These are phyloP conservation scores for Vaccinium vitisidaea DNA, from an alignment of 148 eudicot species.

Conservation along the genomic window DNA sequence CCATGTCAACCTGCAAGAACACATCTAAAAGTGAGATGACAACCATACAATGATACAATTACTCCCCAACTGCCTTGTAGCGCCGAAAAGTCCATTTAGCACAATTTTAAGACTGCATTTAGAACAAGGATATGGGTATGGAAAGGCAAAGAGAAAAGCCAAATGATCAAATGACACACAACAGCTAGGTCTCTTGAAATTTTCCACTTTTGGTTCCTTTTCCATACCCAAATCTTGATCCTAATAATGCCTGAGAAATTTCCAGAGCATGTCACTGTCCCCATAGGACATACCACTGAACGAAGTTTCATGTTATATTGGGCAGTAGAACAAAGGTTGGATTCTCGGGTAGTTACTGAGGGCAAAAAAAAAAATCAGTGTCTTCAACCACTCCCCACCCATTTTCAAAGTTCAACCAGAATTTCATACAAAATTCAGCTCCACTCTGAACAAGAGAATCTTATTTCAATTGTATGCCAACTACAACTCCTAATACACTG, in stretches of 20 bases:
- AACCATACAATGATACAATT: background rate
- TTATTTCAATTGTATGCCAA: background rate
- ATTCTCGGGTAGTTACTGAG: background rate
- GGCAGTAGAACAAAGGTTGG: background rate
- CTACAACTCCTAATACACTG: background rate
- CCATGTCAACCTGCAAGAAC: constrained; percentile 63
- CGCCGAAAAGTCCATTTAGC: background rate
- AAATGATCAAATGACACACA: background rate
- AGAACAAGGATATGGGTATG: background rate
- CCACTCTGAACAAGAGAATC: background rate
- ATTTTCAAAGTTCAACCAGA: background rate
- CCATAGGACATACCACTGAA: background rate
- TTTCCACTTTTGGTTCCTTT: background rate
- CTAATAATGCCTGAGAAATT: background rate
- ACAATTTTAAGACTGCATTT: background rate
- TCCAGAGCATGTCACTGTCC: background rate
- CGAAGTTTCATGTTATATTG: background rate
- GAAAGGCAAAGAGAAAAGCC: background rate
- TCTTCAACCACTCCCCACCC: background rate
- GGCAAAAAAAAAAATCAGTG: background rate
- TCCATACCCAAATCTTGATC: background rate
- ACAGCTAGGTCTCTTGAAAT: background rate
- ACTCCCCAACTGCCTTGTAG: background rate
- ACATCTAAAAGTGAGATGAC: constrained; percentile 4
- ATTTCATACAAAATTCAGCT: background rate